Percentiles rank a stretch among this genome's conserved stretches.
Evolutionary conservation across 2,329 filamentous ascomycete species (phyloP).

Genomic region (Ophiostoma australiae): DNA sequence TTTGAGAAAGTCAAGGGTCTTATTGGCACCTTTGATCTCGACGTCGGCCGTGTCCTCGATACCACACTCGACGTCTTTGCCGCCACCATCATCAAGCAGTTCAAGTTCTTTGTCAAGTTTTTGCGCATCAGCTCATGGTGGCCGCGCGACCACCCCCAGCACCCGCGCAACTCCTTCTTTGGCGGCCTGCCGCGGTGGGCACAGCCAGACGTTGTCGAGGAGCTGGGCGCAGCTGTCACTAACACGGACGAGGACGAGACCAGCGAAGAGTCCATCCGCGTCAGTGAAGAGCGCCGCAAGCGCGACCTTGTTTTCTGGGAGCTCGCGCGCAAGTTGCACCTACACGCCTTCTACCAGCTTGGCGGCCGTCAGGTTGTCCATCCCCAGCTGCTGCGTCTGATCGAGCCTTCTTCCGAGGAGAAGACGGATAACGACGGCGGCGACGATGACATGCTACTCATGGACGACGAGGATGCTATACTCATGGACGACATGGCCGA

Average conservation of each 20-base stretch:
- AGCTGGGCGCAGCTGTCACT: conserved; percentile 43
- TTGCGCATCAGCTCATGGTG: conserved; percentile 93
- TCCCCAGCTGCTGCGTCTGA: conserved; percentile 47
- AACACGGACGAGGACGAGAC: conserved; percentile 64
- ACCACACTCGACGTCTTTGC: conserved; percentile 94
- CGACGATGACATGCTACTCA: conserved; percentile 31
- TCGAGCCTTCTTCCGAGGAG: conserved; percentile 33
- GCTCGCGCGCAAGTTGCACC: conserved; percentile 66
- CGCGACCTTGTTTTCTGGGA: conserved; percentile 79
- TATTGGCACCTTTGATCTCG: conserved; percentile 93
- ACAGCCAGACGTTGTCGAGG: conserved; percentile 62
- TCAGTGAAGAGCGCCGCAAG: conserved; percentile 52
- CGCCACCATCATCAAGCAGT: conserved; percentile 86
- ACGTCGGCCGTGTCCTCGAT: conserved; percentile 90
- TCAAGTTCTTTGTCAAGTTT: conserved; percentile 90
- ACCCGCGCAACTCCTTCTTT: conserved; percentile 42
- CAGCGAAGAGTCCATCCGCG: conserved; percentile 62
- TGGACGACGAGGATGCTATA: conserved; percentile 44
- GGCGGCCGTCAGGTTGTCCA: conserved; percentile 65
- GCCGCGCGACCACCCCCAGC: conserved; percentile 59
- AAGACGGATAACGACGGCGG: conserved; percentile 29
- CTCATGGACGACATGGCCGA: conserved; percentile 29
- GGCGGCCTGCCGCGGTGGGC: conserved; percentile 82
- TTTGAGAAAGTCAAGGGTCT: conserved; percentile 91
- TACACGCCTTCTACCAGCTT: conserved; percentile 85